These are phyloP conservation scores for fission yeast (Schizosaccharomyces pombe) DNA, from an alignment of 805 yeast genomes.

Conservation along the genomic window ASM294v3 CU329670.1:4635501-4636000, in stretches of 20 bases:
- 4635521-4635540: no score
- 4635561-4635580: no score
- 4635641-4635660: no score
- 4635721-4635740: no score
- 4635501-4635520: no score
- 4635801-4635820: not conserved
- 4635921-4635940: constrained; percentile 80
- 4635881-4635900: constrained; percentile 49
- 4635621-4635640: no score
- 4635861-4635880: constrained; percentile 56
- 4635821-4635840: constrained; percentile 58
- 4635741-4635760: not conserved
- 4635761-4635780: not conserved
- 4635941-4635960: constrained; percentile 90
- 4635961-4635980: constrained; percentile 68
- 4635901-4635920: constrained; percentile 62
- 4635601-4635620: no score
- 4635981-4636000: constrained; percentile 53
- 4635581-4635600: no score
- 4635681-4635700: no score
- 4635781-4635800: not conserved
- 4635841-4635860: constrained; percentile 83
- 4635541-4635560: no score
- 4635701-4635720: no score
- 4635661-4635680: no score